phyloP scores from a whole-genome alignment of 768 basidiomycete species.

The Lentinula sp. region DNA sequence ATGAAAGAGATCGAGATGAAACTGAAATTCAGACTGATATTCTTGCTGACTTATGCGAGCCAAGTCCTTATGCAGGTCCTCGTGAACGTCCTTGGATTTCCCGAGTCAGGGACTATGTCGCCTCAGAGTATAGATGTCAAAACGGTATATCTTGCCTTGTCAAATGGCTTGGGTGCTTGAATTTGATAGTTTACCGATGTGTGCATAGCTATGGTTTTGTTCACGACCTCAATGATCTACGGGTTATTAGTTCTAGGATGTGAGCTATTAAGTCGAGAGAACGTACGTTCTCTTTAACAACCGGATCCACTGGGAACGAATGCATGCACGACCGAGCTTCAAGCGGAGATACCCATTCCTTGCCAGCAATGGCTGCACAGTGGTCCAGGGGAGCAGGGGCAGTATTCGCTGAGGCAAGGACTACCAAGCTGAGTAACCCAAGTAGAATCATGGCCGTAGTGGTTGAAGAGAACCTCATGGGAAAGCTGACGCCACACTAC shows the following conservation, averaged over 20 bases:
- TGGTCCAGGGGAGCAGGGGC: conserved; percentile 25
- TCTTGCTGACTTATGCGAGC: conserved; percentile 34
- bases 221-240: conserved; percentile 52
- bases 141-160: background rate
- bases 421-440: background rate
- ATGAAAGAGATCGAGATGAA: conserved; percentile 48
- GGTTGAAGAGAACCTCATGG: background rate
- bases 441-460: background rate
- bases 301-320: conserved; percentile 40
- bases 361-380: conserved; percentile 45
- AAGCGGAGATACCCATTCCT: conserved; percentile 48
- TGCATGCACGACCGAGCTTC: conserved; percentile 47
- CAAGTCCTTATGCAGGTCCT: conserved; percentile 46
- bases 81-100: conserved; percentile 41
- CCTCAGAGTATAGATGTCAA: background rate
- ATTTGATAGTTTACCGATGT: conserved; percentile 58
- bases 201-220: conserved; percentile 53
- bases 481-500: background rate
- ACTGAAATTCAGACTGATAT: conserved; percentile 47
- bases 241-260: background rate
- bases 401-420: background rate
- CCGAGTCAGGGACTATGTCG: background rate
- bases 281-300: conserved; percentile 45
- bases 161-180: conserved; percentile 46
- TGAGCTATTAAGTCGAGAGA: background rate